phyloP scores from a whole-genome alignment of 441 rosid genomes.

The Eutrema salsugineum region DNA sequence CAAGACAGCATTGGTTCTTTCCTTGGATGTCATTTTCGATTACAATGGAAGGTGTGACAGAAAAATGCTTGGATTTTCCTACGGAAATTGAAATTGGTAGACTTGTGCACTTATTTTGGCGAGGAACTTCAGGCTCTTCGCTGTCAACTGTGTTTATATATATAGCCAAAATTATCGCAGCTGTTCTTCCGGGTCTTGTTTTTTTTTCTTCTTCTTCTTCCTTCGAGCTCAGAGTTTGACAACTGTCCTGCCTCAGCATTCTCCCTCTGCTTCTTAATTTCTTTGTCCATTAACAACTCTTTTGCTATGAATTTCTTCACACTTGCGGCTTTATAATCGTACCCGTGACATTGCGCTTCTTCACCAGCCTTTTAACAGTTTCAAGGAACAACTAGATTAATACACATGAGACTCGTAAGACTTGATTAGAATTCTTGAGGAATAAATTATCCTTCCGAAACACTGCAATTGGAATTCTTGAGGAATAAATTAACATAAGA shows the following conservation, averaged over 20 bases:
- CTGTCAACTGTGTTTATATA: slow-evolving; percentile 39
- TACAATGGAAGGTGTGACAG: too few species aligned
- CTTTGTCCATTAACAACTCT: slow-evolving; percentile 67
- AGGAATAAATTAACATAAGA: slow-evolving; percentile 14
- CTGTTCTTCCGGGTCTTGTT: slow-evolving; percentile 55
- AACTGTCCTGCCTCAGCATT: slow-evolving; percentile 44
- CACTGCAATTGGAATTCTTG: slow-evolving; percentile 25
- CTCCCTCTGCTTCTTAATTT: slow-evolving; percentile 35
- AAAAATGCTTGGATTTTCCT: too few species aligned
- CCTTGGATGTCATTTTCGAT: too few species aligned
- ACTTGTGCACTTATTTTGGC: slow-evolving; percentile 9
- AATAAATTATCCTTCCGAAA: slow-evolving; percentile 12
- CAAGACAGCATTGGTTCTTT: too few species aligned
- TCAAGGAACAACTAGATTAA: slow-evolving; percentile 24
- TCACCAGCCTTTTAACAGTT: slow-evolving; percentile 26
- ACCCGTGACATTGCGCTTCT: slow-evolving; percentile 25
- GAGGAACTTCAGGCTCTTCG: slow-evolving; percentile 35
- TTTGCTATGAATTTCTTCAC: slow-evolving; percentile 92
- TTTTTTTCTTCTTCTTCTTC: slow-evolving; percentile 42
- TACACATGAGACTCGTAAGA: background rate
- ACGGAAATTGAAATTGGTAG: too few species aligned
- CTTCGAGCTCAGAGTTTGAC: slow-evolving; percentile 46
- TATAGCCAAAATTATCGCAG: slow-evolving; percentile 40
- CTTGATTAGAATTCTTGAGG: too few species aligned
- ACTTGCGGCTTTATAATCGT: slow-evolving; percentile 55